Base-by-base conservation (phyloP, 129 eudicot species). In the Tanacetum coccineum region DNA sequence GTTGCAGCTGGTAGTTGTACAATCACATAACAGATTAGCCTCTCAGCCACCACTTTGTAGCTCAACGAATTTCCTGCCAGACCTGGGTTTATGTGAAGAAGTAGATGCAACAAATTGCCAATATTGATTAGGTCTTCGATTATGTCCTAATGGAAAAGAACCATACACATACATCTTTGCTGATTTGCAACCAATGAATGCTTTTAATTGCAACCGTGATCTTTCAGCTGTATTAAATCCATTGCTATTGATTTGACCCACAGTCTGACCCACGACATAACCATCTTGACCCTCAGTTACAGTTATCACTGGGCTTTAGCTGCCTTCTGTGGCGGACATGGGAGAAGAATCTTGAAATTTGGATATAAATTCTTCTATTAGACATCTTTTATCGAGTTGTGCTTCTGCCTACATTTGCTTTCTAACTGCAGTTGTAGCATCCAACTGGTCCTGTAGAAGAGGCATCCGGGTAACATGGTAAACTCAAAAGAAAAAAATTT, bases 341-440 rank as follows among this genome's bases (percentile, higher is more conserved):
- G 70, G 70, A 68, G 87, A 65, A 68, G 89, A 65, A 70, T 80
- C 90, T 39, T 73, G 83, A 61, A 64, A 78, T 78, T 85, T 88
- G 68, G 70, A 21, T 53, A 76, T 52, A 65, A 39, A 68, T 45
- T 86, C 96, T 26, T 88, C 96, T 67, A 84, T 88, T 62, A 84
- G 28, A 19, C 87, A 89, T 73, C 80, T 85, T 67, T 88, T 93
- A 64, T 88, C 96, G 8, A 88, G 78, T 68, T 93, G 96, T 48
- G 98, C 87, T 78, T 93, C 98, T 4, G 92, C 84, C 98, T 89
- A 93, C 95, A 93, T 88, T 78, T 93, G 98, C 82, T 93, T 93
- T 77, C 89, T 81, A 59, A 88, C 90, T 66, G 96, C 81, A 75
- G 68, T 86, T 57, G 95, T 96, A 30, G 89, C 95, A 78, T 93